Conservation (phyloP, 2,329 filamentous ascomycete genomes). For the Cladosporium sp. region DNA sequence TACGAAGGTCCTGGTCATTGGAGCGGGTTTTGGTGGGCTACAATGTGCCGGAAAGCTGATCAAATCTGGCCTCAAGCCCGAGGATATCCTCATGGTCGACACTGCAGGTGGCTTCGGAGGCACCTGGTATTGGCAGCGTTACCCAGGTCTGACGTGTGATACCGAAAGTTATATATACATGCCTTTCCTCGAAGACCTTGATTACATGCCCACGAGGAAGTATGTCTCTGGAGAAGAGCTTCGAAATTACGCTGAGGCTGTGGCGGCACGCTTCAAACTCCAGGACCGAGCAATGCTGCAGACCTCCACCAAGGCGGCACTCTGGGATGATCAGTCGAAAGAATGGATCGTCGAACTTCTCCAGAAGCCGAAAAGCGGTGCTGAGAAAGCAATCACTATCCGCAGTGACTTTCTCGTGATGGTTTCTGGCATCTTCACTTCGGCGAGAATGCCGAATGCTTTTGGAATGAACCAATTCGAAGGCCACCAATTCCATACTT, state of each 20-base stretch:
- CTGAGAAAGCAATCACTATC: conserved; percentile 23
- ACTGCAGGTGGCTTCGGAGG: conserved; percentile 32
- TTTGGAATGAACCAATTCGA: conserved; percentile 65
- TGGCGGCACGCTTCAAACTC: too few relatives aligned
- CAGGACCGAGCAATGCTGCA: conserved; percentile 45
- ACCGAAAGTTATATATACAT: conserved; percentile 45
- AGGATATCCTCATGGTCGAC: conserved; percentile 36
- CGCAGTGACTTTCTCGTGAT: conserved; percentile 53
- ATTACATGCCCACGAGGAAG: conserved; percentile 39
- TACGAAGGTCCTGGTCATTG: conserved; percentile 33
- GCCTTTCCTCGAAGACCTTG: conserved; percentile 40
- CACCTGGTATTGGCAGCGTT: conserved; percentile 42
- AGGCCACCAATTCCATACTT: conserved; percentile 71
- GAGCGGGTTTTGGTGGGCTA: conserved; percentile 43
- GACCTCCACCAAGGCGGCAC: background rate
- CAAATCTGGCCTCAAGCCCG: conserved; percentile 32
- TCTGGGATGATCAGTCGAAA: conserved; percentile 29
- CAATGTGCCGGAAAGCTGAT: conserved; percentile 39
- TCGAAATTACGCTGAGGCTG: too few relatives aligned
- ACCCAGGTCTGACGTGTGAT: conserved; percentile 46
- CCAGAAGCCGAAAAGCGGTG: conserved; percentile 27
- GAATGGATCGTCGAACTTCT: conserved; percentile 21
- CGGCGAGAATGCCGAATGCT: conserved; percentile 61
- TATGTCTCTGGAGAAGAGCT: conserved; percentile 35
- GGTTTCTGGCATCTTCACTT: conserved; percentile 75